Evolutionary conservation across 768 basidiomycete species (phyloP), one percentile per base, ranked within the genome.

Genomic region (Gloeostereum incarnatum): DNA sequence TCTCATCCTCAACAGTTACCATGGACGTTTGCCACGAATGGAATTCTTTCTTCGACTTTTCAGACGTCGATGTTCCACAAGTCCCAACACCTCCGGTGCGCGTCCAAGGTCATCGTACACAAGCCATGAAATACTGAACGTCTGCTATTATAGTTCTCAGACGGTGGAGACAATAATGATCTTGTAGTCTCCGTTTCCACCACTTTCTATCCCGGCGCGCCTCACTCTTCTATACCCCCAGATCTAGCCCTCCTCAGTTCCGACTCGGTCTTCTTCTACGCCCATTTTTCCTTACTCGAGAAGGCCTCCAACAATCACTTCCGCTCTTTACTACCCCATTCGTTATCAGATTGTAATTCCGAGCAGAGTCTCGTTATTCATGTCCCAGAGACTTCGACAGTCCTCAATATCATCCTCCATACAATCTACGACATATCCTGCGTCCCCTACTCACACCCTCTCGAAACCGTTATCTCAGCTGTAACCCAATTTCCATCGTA

Each of bases 211-310:
- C 84, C 86, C 2, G 76, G 73, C 25, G 50, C 42, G 14, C 71
- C 75, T 42, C 69, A 71, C 43, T 63, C 72, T 24, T 49, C 70
- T 0, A 53, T 68, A n/a, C 64, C 67, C 1, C 75, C 81, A 1
- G 81, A 90, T 52, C 47, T 76, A 31, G 66, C 81, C 47, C 59
- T 87, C 35, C 60, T 87, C 39, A 78, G 84, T 2, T 68, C 75
- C 20, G 88, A 91, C 50, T 69, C 72, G 13, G 84, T 91, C 27
- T 86, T 87, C 58, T 91, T 91, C 68, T 89, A 89, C 50, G 79
- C 80, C 5, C 84, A 89, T 54, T 61, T 66, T 0, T 61, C 73
- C 30, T 49, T 74, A 36, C 61, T 90, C 30, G 64, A 81, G 23
- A 50, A 58, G 2, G 68, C 64, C 8, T 90, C 88, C 9, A 58